Base-by-base conservation (phyloP, 2,329 filamentous ascomycete genomes). In the Penicillium sp. region DNA sequence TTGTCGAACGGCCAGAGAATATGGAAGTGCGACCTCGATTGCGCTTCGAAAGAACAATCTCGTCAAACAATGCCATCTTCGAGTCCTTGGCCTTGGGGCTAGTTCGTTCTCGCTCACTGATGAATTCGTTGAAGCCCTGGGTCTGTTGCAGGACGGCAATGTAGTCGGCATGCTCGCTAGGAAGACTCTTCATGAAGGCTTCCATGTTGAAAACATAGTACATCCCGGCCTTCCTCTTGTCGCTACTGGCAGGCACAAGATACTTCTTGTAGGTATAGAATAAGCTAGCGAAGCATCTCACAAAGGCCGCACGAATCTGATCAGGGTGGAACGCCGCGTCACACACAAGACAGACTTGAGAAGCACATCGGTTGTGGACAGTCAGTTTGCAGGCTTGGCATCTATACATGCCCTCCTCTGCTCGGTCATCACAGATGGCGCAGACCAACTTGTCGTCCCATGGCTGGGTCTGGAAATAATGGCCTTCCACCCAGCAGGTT, bases 201-300 rank as follows among this genome's bases (percentile, higher is more conserved):
- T 87, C 83, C 77, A 85, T 82, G 66, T 86, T 85, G 73, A 88
- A 87, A 53, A 78, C 77, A 62, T 86, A 86, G 23, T 81, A 71
- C 67, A 86, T 71, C 2, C 84, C 85, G 10, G 79, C 75, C 64
- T 85, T 86, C 67, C 83, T 84, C 59, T 83, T 81, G 47, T 85
- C 82, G 23, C 81, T 79, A 9, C 74, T 79, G 15, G 85, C 79
- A 4, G 83, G 81, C 21, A 78, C 69, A 54, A 88, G 75, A 64
- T 80, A 86, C 60, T 83, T 82, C 51, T 85, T 81, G 65, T 88
- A 88, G 0, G 85, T 88, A 70, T 87, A 87, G 58, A 88, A 78
- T 52, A 88, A 73, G 61, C 84, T 86, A 29, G 85, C 85, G 61
- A 88, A 87, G 70, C 84, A 87, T 63, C 85, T 78, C 29, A 86